Percentiles rank a stretch among this genome's conserved stretches.
Conservation (phyloP, 352 stramenopile genomes). For the Elongisporangium anandrum region DNA sequence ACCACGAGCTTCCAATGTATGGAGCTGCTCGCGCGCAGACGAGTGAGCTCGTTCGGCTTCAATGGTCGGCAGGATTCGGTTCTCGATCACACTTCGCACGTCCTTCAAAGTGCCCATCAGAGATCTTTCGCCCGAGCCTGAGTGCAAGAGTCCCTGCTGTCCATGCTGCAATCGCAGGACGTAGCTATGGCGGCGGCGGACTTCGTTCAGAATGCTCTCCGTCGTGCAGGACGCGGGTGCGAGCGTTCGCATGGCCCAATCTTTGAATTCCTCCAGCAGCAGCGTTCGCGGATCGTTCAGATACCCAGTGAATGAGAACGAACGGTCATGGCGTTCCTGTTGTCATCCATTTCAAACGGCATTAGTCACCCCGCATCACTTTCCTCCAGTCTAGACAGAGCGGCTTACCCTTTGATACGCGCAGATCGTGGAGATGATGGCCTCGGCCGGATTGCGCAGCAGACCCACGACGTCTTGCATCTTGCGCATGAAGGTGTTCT, state of each 20-base stretch:
- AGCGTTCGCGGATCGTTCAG: slow-evolving; percentile 79
- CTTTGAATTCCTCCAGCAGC: slow-evolving; percentile 83
- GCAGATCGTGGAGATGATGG: slow-evolving; percentile 85
- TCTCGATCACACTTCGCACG: slow-evolving; percentile 77
- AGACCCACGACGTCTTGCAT: slow-evolving; percentile 83
- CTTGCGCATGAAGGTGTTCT: slow-evolving; percentile 86
- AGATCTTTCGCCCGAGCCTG: slow-evolving; percentile 65
- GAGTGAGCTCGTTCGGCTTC: slow-evolving; percentile 79
- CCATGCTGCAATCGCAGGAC: slow-evolving; percentile 74
- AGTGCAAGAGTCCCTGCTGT: slow-evolving; percentile 79
- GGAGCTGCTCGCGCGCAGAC: slow-evolving; percentile 74
- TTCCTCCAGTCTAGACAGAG: not conserved
- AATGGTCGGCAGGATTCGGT: slow-evolving; percentile 67
- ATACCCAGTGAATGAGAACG: slow-evolving; percentile 75
- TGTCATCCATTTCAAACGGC: slow-evolving; percentile 5
- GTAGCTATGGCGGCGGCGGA: slow-evolving; percentile 70
- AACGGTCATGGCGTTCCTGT: slow-evolving; percentile 66
- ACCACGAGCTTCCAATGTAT: slow-evolving; percentile 69
- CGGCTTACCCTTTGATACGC: slow-evolving; percentile 58
- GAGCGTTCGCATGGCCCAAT: slow-evolving; percentile 80
- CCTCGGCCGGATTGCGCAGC: slow-evolving; percentile 73
- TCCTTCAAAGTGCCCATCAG: slow-evolving; percentile 81
- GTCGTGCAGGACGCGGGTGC: slow-evolving; percentile 70
- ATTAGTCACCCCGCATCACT: slow-evolving; percentile 4
- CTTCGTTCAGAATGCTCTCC: slow-evolving; percentile 71